Percentiles rank a stretch among this genome's conserved stretches.
Evolutionary conservation across 305 asterid genomes (phyloP).

Genomic region (Fraxinus sp.): DNA sequence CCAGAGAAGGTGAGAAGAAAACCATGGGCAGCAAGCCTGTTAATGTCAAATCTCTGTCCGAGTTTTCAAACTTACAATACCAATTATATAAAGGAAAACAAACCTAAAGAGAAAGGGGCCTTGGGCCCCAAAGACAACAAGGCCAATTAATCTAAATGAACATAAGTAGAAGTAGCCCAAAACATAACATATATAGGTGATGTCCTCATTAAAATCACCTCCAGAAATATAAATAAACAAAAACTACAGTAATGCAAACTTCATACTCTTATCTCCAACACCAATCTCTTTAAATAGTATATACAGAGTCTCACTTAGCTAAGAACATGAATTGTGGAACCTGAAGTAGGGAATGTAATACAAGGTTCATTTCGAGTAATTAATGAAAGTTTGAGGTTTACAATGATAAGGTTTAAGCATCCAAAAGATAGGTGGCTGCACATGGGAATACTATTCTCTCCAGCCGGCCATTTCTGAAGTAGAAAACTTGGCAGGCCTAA

Average conservation of each 20-base stretch:
- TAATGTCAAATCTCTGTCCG: no score
- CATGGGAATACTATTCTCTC: neutral
- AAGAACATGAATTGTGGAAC: neutral
- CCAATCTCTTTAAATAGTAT: neutral
- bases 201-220: neutral
- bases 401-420: neutral
- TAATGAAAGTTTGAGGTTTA: neutral
- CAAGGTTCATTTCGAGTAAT: slow-evolving; percentile 10
- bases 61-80: no score
- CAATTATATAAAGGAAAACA: neutral
- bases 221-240: neutral
- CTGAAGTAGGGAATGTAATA: neutral
- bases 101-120: neutral
- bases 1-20: no score
- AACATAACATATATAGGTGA: neutral
- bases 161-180: neutral
- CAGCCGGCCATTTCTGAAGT: neutral
- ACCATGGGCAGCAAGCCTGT: no score
- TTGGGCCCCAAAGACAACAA: neutral
- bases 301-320: neutral
- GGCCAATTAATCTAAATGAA: neutral
- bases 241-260: neutral
- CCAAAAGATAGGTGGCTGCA: neutral
- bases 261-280: neutral
- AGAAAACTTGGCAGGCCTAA: neutral